A percentile compares a stretch with the other conserved stretches of the same genome.
These are phyloP conservation scores for Stereum hirsutum DNA, from an alignment of 1,284 basidiomycete species.

Conservation along the genomic window DNA sequence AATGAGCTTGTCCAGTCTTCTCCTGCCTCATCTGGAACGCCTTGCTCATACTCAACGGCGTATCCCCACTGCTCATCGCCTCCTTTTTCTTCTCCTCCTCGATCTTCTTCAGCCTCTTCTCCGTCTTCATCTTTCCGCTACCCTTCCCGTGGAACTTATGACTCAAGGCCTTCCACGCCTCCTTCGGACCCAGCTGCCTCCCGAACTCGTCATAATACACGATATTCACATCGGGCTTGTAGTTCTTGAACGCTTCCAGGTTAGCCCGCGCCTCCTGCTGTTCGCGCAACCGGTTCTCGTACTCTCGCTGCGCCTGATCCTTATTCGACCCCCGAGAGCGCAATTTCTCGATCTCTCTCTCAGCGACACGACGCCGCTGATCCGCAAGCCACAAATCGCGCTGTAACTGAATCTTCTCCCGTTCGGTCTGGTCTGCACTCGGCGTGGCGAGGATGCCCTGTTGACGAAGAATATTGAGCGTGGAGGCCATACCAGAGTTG, in stretches of 20 bases:
- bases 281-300: slow-evolving; percentile 88
- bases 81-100: slow-evolving; percentile 88
- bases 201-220: slow-evolving; percentile 97
- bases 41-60: slow-evolving; percentile 84
- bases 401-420: slow-evolving; percentile 78
- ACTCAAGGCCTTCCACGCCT: slow-evolving; percentile 93
- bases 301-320: slow-evolving; percentile 92
- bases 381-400: slow-evolving; percentile 89
- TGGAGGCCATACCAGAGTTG: slow-evolving; percentile 78
- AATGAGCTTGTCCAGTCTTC: slow-evolving; percentile 89
- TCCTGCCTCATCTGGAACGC: slow-evolving; percentile 88
- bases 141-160: slow-evolving; percentile 97
- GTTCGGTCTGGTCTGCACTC: slow-evolving; percentile 59
- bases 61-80: slow-evolving; percentile 89
- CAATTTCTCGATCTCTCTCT: slow-evolving; percentile 74
- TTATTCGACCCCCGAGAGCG: slow-evolving; percentile 74
- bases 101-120: slow-evolving; percentile 90
- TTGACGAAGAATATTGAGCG: slow-evolving; percentile 81
- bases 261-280: slow-evolving; percentile 83
- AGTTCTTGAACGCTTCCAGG: slow-evolving; percentile 82
- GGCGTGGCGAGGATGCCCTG: slow-evolving; percentile 81
- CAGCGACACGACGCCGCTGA: slow-evolving; percentile 65
- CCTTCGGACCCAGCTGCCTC: slow-evolving; percentile 83
- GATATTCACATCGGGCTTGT: slow-evolving; percentile 96
- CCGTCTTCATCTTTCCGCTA: slow-evolving; percentile 88